phyloP scores from a whole-genome alignment of 2,329 filamentous ascomycete species.

The Tympanopsis confertula region DNA sequence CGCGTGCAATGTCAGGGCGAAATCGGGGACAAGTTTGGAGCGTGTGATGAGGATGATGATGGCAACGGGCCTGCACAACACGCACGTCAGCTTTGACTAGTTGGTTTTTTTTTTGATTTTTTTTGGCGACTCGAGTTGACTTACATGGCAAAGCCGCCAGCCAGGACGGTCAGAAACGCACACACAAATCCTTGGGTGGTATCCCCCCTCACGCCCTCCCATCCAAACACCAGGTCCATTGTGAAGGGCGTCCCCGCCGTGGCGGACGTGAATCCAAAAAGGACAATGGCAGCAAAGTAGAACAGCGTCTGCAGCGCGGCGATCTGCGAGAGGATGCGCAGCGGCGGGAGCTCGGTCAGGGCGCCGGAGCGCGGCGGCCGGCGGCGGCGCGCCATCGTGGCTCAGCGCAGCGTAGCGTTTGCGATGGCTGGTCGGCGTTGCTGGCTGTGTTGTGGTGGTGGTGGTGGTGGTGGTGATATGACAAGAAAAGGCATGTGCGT shows the following conservation, averaged over 20 bases:
- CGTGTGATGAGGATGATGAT: constrained; percentile 75
- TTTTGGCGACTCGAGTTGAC: constrained; percentile 18
- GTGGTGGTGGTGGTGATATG: too few species aligned
- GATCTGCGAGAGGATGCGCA: constrained; percentile 48
- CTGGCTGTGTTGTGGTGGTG: too few species aligned
- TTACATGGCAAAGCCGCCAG: constrained; percentile 26
- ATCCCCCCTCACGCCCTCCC: constrained; percentile 46
- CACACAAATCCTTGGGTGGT: constrained; percentile 31
- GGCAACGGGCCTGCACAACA: constrained; percentile 56
- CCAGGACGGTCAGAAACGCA: background rate
- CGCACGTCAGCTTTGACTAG: background rate
- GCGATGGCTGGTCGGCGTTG: too few species aligned
- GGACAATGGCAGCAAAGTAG: constrained; percentile 35
- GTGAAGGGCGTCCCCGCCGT: constrained; percentile 43
- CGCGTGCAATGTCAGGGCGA: constrained; percentile 78
- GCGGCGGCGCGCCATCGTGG: constrained; percentile 40
- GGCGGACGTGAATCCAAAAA: constrained; percentile 46
- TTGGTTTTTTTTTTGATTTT: background rate
- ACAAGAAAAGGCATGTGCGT: too few species aligned
- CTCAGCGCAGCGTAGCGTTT: too few species aligned
- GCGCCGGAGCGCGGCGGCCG: constrained; percentile 48
- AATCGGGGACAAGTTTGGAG: constrained; percentile 90
- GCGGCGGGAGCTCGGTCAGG: constrained; percentile 46
- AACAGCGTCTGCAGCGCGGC: constrained; percentile 41
- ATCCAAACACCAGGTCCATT: constrained; percentile 42